Conservation (phyloP, 2,329 filamentous ascomycete genomes). For the Aspergillus transmontanensis region DNA sequence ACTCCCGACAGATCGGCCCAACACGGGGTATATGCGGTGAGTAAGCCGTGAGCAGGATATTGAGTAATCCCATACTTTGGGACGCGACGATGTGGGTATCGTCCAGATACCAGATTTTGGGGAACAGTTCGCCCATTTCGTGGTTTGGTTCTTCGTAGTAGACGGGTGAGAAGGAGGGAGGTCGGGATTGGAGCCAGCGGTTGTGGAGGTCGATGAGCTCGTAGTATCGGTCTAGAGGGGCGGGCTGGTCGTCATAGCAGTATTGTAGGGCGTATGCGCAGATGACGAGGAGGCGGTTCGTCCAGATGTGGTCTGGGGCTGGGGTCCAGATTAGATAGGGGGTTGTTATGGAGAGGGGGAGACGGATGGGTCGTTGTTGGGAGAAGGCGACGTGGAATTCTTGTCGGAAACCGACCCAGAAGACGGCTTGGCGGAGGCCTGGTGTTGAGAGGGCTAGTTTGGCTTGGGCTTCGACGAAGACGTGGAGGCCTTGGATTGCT, state of each 20-base stretch:
- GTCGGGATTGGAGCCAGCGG: neutral
- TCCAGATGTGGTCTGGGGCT: slow-evolving; percentile 25
- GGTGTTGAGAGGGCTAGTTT: neutral
- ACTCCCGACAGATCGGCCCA: neutral
- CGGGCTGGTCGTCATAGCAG: slow-evolving; percentile 36
- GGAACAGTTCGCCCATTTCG: neutral
- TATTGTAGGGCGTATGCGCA: slow-evolving; percentile 63
- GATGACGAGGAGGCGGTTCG: slow-evolving; percentile 62
- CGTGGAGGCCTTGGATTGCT: neutral
- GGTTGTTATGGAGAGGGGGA: neutral
- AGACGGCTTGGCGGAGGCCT: slow-evolving; percentile 16
- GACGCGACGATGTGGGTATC: neutral
- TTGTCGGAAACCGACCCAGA: slow-evolving; percentile 40
- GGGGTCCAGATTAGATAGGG: neutral
- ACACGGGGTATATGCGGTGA: neutral
- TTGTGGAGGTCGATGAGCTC: neutral
- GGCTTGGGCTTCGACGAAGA: neutral
- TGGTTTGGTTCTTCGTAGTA: neutral
- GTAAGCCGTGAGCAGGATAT: neutral
- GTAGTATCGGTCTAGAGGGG: neutral
- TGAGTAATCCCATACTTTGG: neutral
- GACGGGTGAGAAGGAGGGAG: neutral
- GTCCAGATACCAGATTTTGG: neutral
- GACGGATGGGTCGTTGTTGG: slow-evolving; percentile 34
- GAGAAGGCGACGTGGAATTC: slow-evolving; percentile 50